Evolutionary conservation across 805 yeast species (phyloP).

Genomic region (Yarrowia sp.): DNA sequence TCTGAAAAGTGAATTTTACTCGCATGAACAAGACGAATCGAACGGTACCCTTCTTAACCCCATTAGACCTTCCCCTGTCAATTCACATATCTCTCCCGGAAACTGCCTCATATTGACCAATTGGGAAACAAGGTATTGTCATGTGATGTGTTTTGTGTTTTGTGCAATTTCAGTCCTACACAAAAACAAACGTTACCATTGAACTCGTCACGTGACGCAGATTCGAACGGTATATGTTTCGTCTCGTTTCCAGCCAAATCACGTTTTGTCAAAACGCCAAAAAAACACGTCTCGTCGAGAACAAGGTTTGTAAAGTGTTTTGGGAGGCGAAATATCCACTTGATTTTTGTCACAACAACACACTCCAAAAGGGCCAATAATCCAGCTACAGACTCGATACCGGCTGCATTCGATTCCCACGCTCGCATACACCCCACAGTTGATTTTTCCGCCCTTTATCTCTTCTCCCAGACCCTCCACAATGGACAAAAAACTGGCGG

Average conservation of each 20-base stretch:
- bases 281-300: background rate
- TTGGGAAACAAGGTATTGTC: background rate
- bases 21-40: background rate
- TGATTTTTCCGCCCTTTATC: too few relatives aligned
- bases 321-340: background rate
- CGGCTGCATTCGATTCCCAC: background rate
- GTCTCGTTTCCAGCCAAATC: background rate
- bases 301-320: background rate
- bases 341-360: too few relatives aligned
- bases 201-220: background rate
- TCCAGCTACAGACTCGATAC: background rate
- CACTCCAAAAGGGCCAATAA: background rate
- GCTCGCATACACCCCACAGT: too few relatives aligned
- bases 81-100: background rate
- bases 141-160: too few relatives aligned
- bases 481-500: constrained; percentile 19
- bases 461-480: background rate
- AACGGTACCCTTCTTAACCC: background rate
- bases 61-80: too few relatives aligned
- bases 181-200: too few relatives aligned
- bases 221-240: background rate
- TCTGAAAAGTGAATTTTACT: background rate
- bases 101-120: background rate
- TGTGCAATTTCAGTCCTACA: background rate
- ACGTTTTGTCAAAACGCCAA: background rate